phyloP scores from a whole-genome alignment of 139 green algal genomes.

The Chlorella sorokiniana region DNA sequence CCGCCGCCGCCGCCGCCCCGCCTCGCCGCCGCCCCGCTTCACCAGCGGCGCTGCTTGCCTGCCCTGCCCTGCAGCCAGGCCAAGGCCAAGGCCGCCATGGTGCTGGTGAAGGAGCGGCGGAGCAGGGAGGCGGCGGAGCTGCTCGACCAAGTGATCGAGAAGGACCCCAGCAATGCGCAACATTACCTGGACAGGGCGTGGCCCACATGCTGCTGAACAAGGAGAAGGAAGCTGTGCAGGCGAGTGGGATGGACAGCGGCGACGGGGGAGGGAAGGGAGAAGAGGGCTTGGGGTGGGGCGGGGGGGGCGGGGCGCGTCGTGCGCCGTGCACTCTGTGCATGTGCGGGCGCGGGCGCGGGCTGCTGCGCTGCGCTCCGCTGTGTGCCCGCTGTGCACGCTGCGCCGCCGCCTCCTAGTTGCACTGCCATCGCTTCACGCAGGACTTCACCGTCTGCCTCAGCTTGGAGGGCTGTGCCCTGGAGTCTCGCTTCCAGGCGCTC shows the following conservation, averaged over 20 bases:
- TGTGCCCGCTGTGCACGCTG: not conserved
- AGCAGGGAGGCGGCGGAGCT: not conserved
- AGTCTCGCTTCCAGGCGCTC: not conserved
- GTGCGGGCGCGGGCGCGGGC: no score
- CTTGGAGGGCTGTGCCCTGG: not conserved
- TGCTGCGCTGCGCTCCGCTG: not conserved
- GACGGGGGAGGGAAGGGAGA: not conserved
- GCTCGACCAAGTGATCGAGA: not conserved
- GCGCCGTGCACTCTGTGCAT: not conserved
- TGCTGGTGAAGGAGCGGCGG: not conserved
- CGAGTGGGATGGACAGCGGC: no score
- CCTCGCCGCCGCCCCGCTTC: not conserved
- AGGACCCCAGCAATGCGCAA: not conserved
- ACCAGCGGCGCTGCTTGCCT: not conserved
- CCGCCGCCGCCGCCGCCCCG: no score
- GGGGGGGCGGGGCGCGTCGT: no score
- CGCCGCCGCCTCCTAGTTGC: not conserved
- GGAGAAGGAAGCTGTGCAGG: conserved; percentile 14
- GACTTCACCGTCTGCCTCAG: conserved; percentile 18
- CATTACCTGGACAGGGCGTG: not conserved
- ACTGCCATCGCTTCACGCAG: no score
- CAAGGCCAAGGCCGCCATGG: not conserved
- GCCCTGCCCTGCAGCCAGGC: not conserved
- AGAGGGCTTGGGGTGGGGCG: no score
- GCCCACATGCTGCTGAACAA: not conserved